These are phyloP conservation scores for Streptanthus diversifolius DNA, from an alignment of 345 rosid species.

Conservation along the genomic window DNA sequence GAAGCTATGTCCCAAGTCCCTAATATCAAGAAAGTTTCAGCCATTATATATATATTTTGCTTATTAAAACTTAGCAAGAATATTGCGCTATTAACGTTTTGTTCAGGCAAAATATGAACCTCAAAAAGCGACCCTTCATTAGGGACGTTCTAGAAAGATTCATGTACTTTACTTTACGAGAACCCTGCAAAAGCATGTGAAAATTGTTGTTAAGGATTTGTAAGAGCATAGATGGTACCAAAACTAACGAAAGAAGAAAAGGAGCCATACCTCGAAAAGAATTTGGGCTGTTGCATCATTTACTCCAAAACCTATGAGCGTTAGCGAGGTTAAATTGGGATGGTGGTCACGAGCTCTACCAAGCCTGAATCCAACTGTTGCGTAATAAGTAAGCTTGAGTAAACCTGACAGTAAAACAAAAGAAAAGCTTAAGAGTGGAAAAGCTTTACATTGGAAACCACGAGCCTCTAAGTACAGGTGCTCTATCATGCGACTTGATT, in stretches of 20 bases:
- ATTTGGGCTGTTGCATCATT: constrained; percentile 54
- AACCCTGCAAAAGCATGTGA: constrained; percentile 48
- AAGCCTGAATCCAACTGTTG: constrained; percentile 25
- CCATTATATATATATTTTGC: background rate
- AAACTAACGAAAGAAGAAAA: background rate
- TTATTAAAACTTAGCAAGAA: background rate
- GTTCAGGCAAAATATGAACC: constrained; percentile 39
- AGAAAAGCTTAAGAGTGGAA: constrained; percentile 14
- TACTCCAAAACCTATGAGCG: constrained; percentile 82
- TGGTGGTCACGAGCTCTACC: constrained; percentile 60
- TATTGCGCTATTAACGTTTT: background rate
- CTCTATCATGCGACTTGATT: constrained; percentile 58
- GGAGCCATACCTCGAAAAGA: constrained; percentile 57
- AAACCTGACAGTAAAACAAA: constrained; percentile 3
- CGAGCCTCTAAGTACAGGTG: constrained; percentile 66
- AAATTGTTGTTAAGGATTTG: background rate
- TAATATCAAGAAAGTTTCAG: constrained; percentile 5
- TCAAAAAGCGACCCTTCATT: constrained; percentile 71
- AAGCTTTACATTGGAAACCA: constrained; percentile 47
- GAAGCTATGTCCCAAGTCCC: constrained; percentile 55
- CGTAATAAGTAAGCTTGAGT: constrained; percentile 29
- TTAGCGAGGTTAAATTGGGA: constrained; percentile 64
- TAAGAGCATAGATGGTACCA: background rate
- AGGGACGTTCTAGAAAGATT: constrained; percentile 72
- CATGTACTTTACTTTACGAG: constrained; percentile 55